phyloP scores from a whole-genome alignment of 2,329 filamentous ascomycete genomes.

The Colletotrichum musicola region DNA sequence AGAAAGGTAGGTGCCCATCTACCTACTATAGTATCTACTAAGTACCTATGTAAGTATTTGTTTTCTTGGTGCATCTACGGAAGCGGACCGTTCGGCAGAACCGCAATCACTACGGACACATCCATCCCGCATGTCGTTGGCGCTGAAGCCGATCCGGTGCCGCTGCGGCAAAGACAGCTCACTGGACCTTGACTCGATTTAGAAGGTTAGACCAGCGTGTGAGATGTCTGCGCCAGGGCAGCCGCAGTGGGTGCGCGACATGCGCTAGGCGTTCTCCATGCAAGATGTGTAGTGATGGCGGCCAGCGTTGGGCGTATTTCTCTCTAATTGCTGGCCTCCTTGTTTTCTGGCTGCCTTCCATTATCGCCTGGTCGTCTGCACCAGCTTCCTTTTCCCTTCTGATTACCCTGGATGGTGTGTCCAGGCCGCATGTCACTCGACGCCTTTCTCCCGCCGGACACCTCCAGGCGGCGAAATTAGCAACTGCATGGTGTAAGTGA shows the following conservation, averaged over 20 bases:
- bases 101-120: slow-evolving; percentile 6
- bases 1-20: too few species aligned
- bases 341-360: slow-evolving; percentile 8
- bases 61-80: too few species aligned
- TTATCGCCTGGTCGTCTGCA: background rate
- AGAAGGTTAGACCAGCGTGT: slow-evolving; percentile 37
- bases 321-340: background rate
- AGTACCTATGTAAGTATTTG: too few species aligned
- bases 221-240: slow-evolving; percentile 32
- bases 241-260: slow-evolving; percentile 34
- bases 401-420: too few species aligned
- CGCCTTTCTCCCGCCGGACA: background rate
- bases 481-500: background rate
- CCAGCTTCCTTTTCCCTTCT: slow-evolving; percentile 7
- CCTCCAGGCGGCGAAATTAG: slow-evolving; percentile 3
- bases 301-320: slow-evolving; percentile 22
- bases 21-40: too few species aligned
- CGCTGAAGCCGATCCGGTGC: slow-evolving; percentile 4
- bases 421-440: background rate
- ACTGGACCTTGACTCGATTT: slow-evolving; percentile 24
- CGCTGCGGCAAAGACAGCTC: slow-evolving; percentile 29
- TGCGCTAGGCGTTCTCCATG: slow-evolving; percentile 36
- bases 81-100: background rate
- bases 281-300: slow-evolving; percentile 3
- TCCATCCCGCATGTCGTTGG: background rate